Evolutionary conservation across 257 asterid species (phyloP), one percentile per base, ranked within the genome.

Genomic region (Solanum rostratum): DNA sequence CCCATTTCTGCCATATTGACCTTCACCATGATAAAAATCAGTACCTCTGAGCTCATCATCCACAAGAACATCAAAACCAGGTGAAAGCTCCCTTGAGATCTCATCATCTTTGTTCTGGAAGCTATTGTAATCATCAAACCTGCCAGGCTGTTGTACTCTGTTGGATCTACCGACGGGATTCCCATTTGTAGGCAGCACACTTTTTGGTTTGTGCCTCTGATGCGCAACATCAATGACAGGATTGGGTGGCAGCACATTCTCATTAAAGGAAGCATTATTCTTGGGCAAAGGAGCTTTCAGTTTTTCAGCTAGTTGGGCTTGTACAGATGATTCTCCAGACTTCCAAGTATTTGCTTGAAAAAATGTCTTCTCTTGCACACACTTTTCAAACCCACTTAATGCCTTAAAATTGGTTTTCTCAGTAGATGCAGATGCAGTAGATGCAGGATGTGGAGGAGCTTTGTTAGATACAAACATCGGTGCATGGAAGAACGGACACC

Each of bases 51-150:
- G 91, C 63, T 94, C 97, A 79, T 93, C 94, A 84, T 93, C 97
- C 43, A 95, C 99, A 39, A 95, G 97, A 87, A 95, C 98, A 89
- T 95, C 99, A 83, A 95, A 94, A 71, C 97, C 99, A 84, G 99
- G 99, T 59, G 99, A 95, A 70, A 94, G 95, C 84, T 95, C 99
- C 90, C 97, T 93, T 20, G 99, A 95, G 83, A 90, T 85, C 87
- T 93, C 97, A 15, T 88, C 86, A 57, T 84, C 91, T 85, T 88
- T 83, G 50, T 66, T 82, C 71, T 50, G 85, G 62, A 86, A 41
- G 71, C 70, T 39, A 20, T 57, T 68, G 29, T 74, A 83, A n/a
- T 84, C 62, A 81, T 88, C 88, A 43, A 81, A 81, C 57, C 79
- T 73, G n/a, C 49, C 62, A 66, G 84, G 24, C 84, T 86, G 88